Conservation (phyloP, 2,329 filamentous ascomycete genomes). For the Penicillium sclerotiorum region DNA sequence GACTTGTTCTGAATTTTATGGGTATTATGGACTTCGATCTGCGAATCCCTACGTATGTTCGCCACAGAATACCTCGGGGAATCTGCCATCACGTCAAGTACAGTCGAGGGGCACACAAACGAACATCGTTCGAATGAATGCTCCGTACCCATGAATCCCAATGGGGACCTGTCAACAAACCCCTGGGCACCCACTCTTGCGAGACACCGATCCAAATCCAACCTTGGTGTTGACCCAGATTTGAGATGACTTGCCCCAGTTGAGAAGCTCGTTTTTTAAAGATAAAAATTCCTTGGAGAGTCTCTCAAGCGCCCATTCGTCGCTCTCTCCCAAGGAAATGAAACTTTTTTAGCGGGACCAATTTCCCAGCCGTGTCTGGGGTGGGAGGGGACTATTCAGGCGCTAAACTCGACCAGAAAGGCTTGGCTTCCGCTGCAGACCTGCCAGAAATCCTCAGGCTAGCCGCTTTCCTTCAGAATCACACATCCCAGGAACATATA, state of each 20-base stretch:
- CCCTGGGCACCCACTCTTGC: too few relatives aligned
- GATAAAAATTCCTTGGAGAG: not conserved
- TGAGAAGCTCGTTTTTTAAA: not conserved
- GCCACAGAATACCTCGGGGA: not conserved
- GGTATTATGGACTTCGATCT: not conserved
- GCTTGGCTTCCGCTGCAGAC: not conserved
- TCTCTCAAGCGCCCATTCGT: not conserved
- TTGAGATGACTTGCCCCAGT: not conserved
- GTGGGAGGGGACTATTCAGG: not conserved
- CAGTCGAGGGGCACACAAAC: not conserved
- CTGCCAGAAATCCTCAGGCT: not conserved
- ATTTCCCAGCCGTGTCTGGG: conserved; percentile 12
- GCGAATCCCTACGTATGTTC: not conserved
- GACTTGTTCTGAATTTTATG: not conserved
- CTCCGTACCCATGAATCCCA: not conserved
- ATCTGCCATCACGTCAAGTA: not conserved
- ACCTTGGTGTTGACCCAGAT: not conserved
- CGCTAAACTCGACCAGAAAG: conserved; percentile 2
- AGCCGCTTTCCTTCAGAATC: not conserved
- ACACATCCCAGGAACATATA: too few relatives aligned
- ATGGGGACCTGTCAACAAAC: too few relatives aligned
- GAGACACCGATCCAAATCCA: too few relatives aligned
- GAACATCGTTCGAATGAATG: not conserved
- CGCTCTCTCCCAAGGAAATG: conserved; percentile 4
- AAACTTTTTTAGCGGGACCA: conserved; percentile 10